These are phyloP conservation scores for Colletotrichum brevisporum DNA, from an alignment of 2,329 filamentous ascomycete genomes.

Conservation along the genomic window DNA sequence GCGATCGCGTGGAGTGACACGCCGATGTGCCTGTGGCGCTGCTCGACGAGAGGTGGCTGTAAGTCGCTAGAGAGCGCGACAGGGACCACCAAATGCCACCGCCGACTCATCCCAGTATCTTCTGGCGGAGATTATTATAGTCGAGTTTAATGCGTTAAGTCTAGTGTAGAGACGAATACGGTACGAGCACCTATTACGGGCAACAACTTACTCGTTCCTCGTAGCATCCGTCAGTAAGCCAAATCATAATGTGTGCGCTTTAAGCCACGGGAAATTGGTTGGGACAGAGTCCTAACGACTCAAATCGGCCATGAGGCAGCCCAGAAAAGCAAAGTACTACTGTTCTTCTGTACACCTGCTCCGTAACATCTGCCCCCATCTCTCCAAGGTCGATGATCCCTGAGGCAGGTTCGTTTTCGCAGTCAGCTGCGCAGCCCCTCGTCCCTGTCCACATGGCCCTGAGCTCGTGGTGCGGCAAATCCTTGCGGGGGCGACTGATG, in stretches of 20 bases:
- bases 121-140: constrained; percentile 25
- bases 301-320: no score
- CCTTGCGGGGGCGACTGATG: neutral
- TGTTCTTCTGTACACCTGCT: no score
- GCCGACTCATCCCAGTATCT: constrained; percentile 16
- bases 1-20: neutral
- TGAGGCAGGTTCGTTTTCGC: neutral
- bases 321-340: no score
- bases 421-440: constrained; percentile 23
- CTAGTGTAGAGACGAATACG: neutral
- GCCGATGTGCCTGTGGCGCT: constrained; percentile 3
- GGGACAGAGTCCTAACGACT: no score
- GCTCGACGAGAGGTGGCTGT: neutral
- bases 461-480: constrained; percentile 20
- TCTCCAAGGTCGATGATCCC: neutral
- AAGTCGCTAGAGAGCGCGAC: neutral
- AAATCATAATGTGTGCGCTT: no score
- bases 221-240: no score
- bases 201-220: no score
- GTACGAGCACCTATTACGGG: neutral
- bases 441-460: constrained; percentile 23
- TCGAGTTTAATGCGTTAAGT: neutral
- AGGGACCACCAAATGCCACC: constrained; percentile 18
- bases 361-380: no score
- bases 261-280: no score